These are phyloP conservation scores for Parasitella parasitica DNA, from an alignment of 371 early-diverging fungal genomes.

Conservation along the genomic window DNA sequence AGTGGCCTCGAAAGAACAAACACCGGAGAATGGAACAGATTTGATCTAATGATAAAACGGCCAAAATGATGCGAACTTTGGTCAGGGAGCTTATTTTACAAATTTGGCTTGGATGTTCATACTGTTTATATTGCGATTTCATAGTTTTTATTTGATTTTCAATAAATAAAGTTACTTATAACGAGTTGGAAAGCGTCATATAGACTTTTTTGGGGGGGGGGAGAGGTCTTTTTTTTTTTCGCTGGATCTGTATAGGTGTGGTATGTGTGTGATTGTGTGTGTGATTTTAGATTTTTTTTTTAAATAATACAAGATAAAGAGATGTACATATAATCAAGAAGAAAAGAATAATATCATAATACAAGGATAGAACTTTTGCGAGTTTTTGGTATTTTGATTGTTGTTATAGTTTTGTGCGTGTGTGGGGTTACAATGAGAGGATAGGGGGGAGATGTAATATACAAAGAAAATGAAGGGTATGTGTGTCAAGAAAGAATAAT, in stretches of 20 bases:
- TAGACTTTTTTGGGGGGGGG: not conserved
- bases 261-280: not conserved
- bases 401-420: conserved; percentile 5
- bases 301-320: not conserved
- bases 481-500: not conserved
- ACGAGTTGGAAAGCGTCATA: not conserved
- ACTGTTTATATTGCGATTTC: too few relatives aligned
- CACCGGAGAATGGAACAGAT: not conserved
- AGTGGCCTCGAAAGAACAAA: not conserved
- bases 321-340: not conserved
- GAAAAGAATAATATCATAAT: not conserved
- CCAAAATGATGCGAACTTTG: too few relatives aligned
- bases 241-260: not conserved
- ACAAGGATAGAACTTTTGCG: not conserved
- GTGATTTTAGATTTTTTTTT: not conserved
- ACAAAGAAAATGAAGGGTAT: not conserved
- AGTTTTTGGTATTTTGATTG: too few relatives aligned
- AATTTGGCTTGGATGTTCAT: not conserved
- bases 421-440: conserved; percentile 1
- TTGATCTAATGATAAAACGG: too few relatives aligned
- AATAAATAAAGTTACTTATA: not conserved
- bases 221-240: too few relatives aligned
- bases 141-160: not conserved
- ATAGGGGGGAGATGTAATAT: not conserved
- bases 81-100: too few relatives aligned